These are phyloP conservation scores for Aureobasidium pullulans DNA, from an alignment of 2,329 filamentous ascomycete species.

Conservation along the genomic window DNA sequence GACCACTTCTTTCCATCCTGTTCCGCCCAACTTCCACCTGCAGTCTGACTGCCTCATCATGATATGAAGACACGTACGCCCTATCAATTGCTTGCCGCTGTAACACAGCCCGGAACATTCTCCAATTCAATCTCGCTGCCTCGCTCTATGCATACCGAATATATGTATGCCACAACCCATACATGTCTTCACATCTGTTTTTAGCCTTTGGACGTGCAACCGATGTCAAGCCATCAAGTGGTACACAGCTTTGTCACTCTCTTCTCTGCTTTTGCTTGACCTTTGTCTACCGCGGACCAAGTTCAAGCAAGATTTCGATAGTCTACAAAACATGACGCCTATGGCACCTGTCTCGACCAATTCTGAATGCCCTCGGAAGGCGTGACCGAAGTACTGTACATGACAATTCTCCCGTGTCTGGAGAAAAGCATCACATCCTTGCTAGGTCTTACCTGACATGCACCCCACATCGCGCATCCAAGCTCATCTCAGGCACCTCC, in stretches of 20 bases:
- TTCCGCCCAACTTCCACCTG: neutral
- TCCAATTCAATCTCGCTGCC: neutral
- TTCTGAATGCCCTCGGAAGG: neutral
- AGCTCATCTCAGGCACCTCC: neutral
- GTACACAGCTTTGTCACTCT: neutral
- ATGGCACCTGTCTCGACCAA: neutral
- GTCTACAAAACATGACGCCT: neutral
- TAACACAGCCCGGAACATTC: neutral
- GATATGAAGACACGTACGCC: no score
- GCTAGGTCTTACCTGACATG: slow-evolving; percentile 12
- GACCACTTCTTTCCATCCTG: neutral
- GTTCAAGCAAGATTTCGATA: neutral
- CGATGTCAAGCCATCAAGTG: neutral
- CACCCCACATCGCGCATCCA: slow-evolving; percentile 1
- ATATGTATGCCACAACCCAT: neutral
- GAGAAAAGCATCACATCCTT: neutral
- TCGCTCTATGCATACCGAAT: neutral
- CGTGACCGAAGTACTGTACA: neutral
- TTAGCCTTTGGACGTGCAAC: neutral
- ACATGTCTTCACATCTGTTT: neutral
- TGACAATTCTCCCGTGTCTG: neutral
- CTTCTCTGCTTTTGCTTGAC: neutral
- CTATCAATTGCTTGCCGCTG: neutral
- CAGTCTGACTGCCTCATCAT: neutral
- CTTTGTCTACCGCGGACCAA: neutral